Evolutionary conservation across 768 basidiomycete genomes (phyloP), one percentile per base, ranked within the genome.

Genomic region (Tricholoma bakamatsutake): DNA sequence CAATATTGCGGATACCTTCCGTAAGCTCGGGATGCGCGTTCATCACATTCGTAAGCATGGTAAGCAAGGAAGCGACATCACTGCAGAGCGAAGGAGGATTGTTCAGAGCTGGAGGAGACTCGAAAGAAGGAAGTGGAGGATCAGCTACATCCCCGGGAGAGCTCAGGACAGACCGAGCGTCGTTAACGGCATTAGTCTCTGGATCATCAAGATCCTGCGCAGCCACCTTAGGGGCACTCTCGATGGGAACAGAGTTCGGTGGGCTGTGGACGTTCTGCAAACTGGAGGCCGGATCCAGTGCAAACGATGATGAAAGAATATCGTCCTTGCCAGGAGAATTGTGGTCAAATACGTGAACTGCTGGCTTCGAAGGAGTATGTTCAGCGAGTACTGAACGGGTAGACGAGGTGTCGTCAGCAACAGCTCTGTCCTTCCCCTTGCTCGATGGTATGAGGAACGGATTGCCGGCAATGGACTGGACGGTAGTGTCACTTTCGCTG

Each of bases 1-100:
- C 66, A 33, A 92, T 80, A 63, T 80, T 84, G 55, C 81, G 83
- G 54, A 92, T 65, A 43, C 78, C 79, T 54, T 87, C 84, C 3
- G 85, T 79, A 10, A 92, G 67, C 59, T 92, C 88, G 4, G 90
- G 90, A 61, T 91, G 87, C 5, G 80, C 67, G 0, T 79, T 71
- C 42, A 90, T 65, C 30, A 84, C 75, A n/a, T 67, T 71, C 40
- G 77, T 79, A 54, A 91, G 66, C 2, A 76, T 76, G 30, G 74
- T 76, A 55, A 92, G 69, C 31, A 92, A 72, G 0, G 76, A 66
- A 1, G 88, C 83, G 39, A 92, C 64, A 59, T 93, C 90, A 53
- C 80, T 72, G 2, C 82, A 75, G 54, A 91, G 72, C 6, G 84
- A 83, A 13, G 79, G 67, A 15, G 61, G 60, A 27, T 67, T 50